Conservation (phyloP, 1,284 basidiomycete species). For the Caloboletus inedulis region DNA sequence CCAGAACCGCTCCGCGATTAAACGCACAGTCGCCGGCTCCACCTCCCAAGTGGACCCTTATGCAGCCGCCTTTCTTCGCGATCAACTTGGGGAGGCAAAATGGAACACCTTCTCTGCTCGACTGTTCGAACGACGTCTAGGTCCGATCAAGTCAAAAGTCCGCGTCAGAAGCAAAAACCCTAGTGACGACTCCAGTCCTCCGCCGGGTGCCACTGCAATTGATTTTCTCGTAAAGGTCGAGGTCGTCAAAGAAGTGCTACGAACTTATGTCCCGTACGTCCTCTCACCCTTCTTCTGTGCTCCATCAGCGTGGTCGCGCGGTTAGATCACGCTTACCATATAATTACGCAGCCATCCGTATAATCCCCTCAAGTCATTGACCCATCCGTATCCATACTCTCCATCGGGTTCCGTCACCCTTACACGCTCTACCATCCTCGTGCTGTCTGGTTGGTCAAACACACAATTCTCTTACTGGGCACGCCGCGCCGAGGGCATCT, state of each 20-base stretch:
- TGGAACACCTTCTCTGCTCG: constrained; percentile 48
- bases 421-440: constrained; percentile 45
- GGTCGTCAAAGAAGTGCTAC: constrained; percentile 47
- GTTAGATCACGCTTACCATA: constrained; percentile 22
- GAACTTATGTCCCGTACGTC: constrained; percentile 48
- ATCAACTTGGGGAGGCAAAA: constrained; percentile 42
- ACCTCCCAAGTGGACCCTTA: constrained; percentile 40
- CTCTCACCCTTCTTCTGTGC: constrained; percentile 1
- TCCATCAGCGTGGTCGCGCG: constrained; percentile 5
- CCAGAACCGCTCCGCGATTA: constrained; percentile 29
- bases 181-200: constrained; percentile 27
- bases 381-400: constrained; percentile 38
- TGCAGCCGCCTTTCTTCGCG: constrained; percentile 44
- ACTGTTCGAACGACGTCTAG: constrained; percentile 45
- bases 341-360: constrained; percentile 44
- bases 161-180: constrained; percentile 30
- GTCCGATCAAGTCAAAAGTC: constrained; percentile 37
- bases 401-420: constrained; percentile 44
- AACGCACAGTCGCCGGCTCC: constrained; percentile 21
- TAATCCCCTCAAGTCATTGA: constrained; percentile 47
- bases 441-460: constrained; percentile 50
- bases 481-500: constrained; percentile 46
- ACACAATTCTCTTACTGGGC: constrained; percentile 53
- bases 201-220: constrained; percentile 42
- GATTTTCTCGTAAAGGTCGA: constrained; percentile 54